Conservation (phyloP, 2,329 filamentous ascomycete genomes). For the Aspergillus pseudonomiae region DNA sequence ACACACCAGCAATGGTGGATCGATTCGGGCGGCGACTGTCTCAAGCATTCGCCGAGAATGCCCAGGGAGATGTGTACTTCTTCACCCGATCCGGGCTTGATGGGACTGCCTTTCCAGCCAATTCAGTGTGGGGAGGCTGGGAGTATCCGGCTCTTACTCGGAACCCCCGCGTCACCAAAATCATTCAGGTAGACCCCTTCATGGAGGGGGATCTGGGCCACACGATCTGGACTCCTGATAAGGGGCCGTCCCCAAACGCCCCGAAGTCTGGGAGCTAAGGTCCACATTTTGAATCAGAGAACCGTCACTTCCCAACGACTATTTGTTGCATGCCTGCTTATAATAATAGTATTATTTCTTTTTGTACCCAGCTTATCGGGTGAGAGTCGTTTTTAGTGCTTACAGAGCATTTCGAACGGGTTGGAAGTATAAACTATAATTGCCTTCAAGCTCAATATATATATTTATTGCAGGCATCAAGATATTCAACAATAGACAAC, state of each 20-base stretch:
- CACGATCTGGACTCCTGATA: neutral
- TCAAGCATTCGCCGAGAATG: neutral
- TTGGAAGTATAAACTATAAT: too few relatives aligned
- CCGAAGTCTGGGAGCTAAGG: neutral
- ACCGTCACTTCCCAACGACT: too few relatives aligned
- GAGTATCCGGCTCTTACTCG: neutral
- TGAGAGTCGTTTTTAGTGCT: too few relatives aligned
- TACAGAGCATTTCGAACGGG: too few relatives aligned
- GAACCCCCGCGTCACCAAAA: neutral
- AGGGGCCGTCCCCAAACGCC: neutral
- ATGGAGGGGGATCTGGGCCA: neutral
- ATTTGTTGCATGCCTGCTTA: too few relatives aligned
- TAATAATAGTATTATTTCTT: too few relatives aligned
- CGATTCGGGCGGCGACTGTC: neutral
- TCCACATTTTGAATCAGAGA: too few relatives aligned
- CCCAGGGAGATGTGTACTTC: neutral
- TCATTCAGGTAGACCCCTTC: neutral
- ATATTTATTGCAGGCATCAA: too few relatives aligned
- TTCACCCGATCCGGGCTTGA: neutral
- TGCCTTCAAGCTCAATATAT: too few relatives aligned
- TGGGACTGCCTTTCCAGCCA: neutral
- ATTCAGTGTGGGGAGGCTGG: neutral
- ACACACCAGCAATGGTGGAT: neutral
- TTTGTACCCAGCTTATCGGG: too few relatives aligned
- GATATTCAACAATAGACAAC: too few relatives aligned